A percentile compares a stretch with the other conserved stretches of the same genome.
Conservation (phyloP, 331 rosid genomes). For the Rosa hybrid region DNA sequence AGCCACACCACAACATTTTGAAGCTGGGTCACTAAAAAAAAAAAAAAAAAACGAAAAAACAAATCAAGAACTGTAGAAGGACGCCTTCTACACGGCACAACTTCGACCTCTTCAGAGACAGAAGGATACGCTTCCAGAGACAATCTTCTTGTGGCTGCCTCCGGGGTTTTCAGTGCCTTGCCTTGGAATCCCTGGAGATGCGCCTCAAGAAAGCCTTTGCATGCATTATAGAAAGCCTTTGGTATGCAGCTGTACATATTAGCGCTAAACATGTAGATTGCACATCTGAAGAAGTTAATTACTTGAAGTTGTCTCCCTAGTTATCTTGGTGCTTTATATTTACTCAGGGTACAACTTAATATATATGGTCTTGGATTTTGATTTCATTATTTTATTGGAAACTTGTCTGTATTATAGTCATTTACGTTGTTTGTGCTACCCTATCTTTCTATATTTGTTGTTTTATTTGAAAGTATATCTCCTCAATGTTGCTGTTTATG, state of each 20-base stretch:
- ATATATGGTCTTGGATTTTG: neutral
- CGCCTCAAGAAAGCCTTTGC: neutral
- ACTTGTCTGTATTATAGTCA: neutral
- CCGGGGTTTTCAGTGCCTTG: neutral
- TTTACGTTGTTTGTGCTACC: neutral
- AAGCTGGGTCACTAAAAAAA: neutral
- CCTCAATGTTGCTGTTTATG: conserved; percentile 8
- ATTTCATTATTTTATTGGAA: neutral
- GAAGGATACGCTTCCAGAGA: neutral
- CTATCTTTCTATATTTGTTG: neutral
- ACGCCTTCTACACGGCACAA: neutral
- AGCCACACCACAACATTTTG: neutral
- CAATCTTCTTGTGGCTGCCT: neutral
- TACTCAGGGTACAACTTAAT: neutral
- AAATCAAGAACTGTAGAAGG: neutral
- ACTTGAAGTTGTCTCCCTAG: neutral
- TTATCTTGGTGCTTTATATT: neutral
- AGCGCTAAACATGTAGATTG: neutral
- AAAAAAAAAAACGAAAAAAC: neutral
- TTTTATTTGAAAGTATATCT: neutral
- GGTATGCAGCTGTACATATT: neutral
- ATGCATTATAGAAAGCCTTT: too few relatives aligned
- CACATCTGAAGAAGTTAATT: neutral
- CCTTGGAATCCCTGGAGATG: neutral
- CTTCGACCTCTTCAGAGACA: neutral